Conservation (phyloP, 768 basidiomycete species). For the Agrocybe chaxingu region DNA sequence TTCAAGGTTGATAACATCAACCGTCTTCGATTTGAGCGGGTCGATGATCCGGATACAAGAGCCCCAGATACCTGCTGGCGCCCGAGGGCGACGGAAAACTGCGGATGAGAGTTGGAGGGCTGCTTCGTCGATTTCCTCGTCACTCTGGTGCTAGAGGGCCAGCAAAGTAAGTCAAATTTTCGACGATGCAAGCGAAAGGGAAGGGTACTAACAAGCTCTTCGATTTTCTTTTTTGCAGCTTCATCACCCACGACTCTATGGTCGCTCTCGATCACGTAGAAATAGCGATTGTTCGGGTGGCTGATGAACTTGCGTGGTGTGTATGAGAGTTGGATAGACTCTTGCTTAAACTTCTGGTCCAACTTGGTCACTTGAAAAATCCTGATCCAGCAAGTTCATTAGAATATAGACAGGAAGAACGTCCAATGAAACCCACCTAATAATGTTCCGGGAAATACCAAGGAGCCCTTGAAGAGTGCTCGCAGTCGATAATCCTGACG, state of each 20-base stretch:
- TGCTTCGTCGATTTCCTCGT: conserved; percentile 70
- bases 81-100: conserved; percentile 81
- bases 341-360: conserved; percentile 93
- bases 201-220: conserved; percentile 57
- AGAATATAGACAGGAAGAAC: conserved; percentile 4
- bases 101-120: conserved; percentile 74
- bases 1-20: conserved; percentile 75
- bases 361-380: conserved; percentile 97
- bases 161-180: conserved; percentile 2
- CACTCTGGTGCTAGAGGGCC: conserved; percentile 50
- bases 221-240: conserved; percentile 60
- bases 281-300: conserved; percentile 78
- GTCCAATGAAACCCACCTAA: conserved; percentile 63
- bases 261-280: conserved; percentile 95
- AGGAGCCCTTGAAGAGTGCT: conserved; percentile 95
- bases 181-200: not conserved
- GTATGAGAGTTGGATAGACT: conserved; percentile 84
- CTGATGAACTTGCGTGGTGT: conserved; percentile 94
- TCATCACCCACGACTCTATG: conserved; percentile 80
- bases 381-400: conserved; percentile 34
- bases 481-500: conserved; percentile 97
- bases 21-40: conserved; percentile 74
- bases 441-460: conserved; percentile 88
- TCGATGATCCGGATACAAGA: conserved; percentile 92
- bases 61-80: conserved; percentile 90